phyloP scores from a whole-genome alignment of 768 basidiomycete genomes.

The Boletus pseudo-olivaceus region DNA sequence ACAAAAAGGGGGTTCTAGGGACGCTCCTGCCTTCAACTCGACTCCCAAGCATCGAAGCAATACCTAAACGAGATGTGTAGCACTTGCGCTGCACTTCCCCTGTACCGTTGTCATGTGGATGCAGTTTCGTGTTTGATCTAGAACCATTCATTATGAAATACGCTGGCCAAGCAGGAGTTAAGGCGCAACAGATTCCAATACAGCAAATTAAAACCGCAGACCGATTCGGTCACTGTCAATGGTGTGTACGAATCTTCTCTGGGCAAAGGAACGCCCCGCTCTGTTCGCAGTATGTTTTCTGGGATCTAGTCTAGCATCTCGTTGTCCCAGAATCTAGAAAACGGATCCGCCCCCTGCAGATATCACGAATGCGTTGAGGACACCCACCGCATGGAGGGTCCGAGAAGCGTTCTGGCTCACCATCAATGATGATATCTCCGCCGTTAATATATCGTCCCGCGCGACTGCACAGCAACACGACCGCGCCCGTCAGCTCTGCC shows the following conservation, averaged over 20 bases:
- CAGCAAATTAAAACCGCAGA: background rate
- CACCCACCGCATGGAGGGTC: background rate
- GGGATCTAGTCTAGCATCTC: background rate
- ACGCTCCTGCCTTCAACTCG: background rate
- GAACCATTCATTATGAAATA: background rate
- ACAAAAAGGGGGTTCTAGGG: background rate
- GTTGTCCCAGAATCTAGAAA: conserved; percentile 10
- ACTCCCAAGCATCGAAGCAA: background rate
- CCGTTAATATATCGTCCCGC: conserved; percentile 45
- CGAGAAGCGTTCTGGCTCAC: conserved; percentile 23
- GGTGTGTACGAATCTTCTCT: background rate
- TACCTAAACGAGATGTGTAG: background rate
- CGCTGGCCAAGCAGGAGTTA: background rate
- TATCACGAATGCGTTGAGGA: background rate
- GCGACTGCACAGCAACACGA: conserved; percentile 40
- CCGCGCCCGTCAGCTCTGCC: conserved; percentile 37
- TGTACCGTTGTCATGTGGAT: background rate
- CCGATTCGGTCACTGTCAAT: background rate
- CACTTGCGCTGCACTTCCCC: background rate
- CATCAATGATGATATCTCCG: conserved; percentile 40
- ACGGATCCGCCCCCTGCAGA: conserved; percentile 20
- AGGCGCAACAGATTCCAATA: background rate
- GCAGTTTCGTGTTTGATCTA: background rate
- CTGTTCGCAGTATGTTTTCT: background rate
- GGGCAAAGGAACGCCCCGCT: background rate